Base-by-base conservation (phyloP, 148 eudicot genomes). In the Camellia sinensis region DNA sequence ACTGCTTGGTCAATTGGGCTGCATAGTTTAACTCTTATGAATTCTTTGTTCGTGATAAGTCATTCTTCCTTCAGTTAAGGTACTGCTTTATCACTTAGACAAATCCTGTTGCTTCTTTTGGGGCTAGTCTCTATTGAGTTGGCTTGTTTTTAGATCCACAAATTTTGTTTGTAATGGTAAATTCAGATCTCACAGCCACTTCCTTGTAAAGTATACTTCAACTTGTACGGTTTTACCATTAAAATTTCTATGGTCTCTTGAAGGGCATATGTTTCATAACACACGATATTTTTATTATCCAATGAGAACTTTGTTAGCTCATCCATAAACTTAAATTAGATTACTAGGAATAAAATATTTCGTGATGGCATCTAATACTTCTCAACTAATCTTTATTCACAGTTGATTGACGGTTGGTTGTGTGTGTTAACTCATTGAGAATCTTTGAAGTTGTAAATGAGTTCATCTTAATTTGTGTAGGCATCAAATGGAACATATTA, bases 151-250 rank as follows among this genome's bases (percentile, higher is more conserved):
- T 17, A 40, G 29, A 19, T 59, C 21, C 17, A 61, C 59, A 29
- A 56, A 37, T 50, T 72, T 41, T 63, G 66, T 60, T 52, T 46
- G 29, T 62, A 21, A 61, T 67, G 44, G 44, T 63, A 12, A 78
- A 56, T 52, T 19, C 67, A 76, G 13, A 57, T 67, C 77, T 82
- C 69, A 61, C 68, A 22, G 19, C 60, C 71, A 60, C 61, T 56
- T 59, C 76, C 56, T 75, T 81, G 87, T 81, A 81, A 77, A 85
- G 71, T 64, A 48, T 50, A 69, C 48, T 71, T 29, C 77, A 4
- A 19, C 57, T 67, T 78, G 11, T 48, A 6, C 56, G 56, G 37
- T 29, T 29, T 29, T 29, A 29, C 37, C 37, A 29, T 73, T 73
- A 65, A 46, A 62, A 29, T 66, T 37, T 77, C 37, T 19, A 48